Conservation (phyloP, 768 basidiomycete species). For the Russula foetens region DNA sequence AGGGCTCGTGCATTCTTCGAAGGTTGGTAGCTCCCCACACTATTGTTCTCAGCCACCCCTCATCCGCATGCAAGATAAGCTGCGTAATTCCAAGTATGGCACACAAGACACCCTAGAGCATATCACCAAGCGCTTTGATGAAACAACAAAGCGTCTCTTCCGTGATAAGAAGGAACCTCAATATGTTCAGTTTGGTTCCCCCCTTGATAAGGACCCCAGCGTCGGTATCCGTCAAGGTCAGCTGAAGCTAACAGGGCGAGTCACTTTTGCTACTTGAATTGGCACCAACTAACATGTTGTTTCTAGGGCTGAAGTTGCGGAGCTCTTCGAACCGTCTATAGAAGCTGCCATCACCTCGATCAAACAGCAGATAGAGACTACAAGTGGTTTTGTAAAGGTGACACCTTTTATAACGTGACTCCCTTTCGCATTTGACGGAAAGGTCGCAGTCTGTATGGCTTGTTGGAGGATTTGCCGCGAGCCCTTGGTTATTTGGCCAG, state of each 20-base stretch:
- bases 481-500: constrained; percentile 71
- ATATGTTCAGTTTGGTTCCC: constrained; percentile 70
- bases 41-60: not conserved
- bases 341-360: constrained; percentile 65
- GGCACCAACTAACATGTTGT: not conserved
- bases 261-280: not conserved
- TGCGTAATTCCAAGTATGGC: constrained; percentile 66
- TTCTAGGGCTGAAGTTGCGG: constrained; percentile 45
- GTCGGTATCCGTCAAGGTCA: constrained; percentile 68
- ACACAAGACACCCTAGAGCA: constrained; percentile 65
- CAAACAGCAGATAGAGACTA: constrained; percentile 60
- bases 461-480: constrained; percentile 78
- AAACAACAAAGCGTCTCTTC: constrained; percentile 75
- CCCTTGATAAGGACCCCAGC: constrained; percentile 61
- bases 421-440: not conserved
- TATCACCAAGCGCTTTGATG: constrained; percentile 73
- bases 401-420: not conserved
- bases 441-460: constrained; percentile 61
- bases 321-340: constrained; percentile 72
- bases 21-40: constrained; percentile 33
- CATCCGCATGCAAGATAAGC: constrained; percentile 45
- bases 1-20: constrained; percentile 65
- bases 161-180: constrained; percentile 59
- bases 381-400: constrained; percentile 60
- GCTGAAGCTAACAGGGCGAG: constrained; percentile 62